Percentiles rank a stretch among this genome's conserved stretches.
phyloP scores from a whole-genome alignment of 1,139 yeast species.

The Pichia sp. region DNA sequence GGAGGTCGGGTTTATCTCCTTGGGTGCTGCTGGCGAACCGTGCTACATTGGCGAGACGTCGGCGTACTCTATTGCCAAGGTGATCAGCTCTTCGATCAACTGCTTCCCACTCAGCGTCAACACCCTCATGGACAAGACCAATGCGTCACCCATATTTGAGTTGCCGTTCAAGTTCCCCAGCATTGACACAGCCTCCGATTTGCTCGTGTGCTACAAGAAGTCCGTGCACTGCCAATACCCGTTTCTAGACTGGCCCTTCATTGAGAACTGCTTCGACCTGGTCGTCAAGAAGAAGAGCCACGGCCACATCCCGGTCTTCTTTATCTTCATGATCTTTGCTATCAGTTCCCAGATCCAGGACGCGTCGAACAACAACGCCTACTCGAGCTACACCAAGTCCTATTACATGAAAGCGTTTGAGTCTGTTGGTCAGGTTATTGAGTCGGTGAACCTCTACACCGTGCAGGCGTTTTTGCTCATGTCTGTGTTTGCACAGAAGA shows the following conservation, averaged over 20 bases:
- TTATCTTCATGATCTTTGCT: slow-evolving; percentile 49
- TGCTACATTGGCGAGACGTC: slow-evolving; percentile 30
- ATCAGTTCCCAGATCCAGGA: slow-evolving; percentile 45
- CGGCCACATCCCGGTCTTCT: slow-evolving; percentile 32
- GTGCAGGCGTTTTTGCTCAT: slow-evolving; percentile 32
- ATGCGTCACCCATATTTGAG: slow-evolving; percentile 2
- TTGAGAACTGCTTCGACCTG: slow-evolving; percentile 27
- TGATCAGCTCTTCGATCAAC: slow-evolving; percentile 25
- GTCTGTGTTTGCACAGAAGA: slow-evolving; percentile 31
- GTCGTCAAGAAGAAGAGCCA: slow-evolving; percentile 25
- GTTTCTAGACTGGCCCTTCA: slow-evolving; percentile 30
- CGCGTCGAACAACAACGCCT: slow-evolving; percentile 38
- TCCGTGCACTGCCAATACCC: slow-evolving; percentile 33
- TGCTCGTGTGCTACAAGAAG: slow-evolving; percentile 20
- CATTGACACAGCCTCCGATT: slow-evolving; percentile 27
- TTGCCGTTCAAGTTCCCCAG: slow-evolving; percentile 34
- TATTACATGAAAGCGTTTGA: slow-evolving; percentile 44
- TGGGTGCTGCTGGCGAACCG: slow-evolving; percentile 30
- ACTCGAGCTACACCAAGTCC: slow-evolving; percentile 41
- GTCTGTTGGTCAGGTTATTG: slow-evolving; percentile 34
- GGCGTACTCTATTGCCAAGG: slow-evolving; percentile 30
- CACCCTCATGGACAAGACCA: slow-evolving; percentile 3
- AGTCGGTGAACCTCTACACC: slow-evolving; percentile 22
- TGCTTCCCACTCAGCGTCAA: slow-evolving; percentile 7
- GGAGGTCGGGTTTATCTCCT: slow-evolving; percentile 30